Base-by-base conservation (phyloP, 2,329 filamentous ascomycete genomes). In the Aureobasidium lini region DNA sequence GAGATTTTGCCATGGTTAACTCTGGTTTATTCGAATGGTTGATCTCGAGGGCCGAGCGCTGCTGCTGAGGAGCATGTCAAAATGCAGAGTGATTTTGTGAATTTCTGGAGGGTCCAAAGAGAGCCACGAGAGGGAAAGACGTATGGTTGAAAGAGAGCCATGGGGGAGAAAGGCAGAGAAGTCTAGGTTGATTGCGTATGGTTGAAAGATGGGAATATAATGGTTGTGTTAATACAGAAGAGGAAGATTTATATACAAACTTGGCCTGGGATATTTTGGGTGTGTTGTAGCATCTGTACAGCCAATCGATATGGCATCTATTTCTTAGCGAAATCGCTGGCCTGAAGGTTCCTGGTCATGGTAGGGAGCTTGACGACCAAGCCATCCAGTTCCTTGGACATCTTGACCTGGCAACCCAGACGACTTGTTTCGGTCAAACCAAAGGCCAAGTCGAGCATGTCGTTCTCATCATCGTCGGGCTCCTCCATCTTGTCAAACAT, bases 341-440 rank as follows among this genome's bases (percentile, higher is more conserved):
- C 90, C 76, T 99, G 94, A 75, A 99, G 69, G 71, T 99, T 99
- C 72, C 94, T 82, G 64, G 94, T 97, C 91, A 96, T 96, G 39
- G 85, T 85, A 11, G 94, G 94, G 69, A 99, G 76, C 73, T 84
- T 88, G 34, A 99, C 90, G 47, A 85, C 84, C 68, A 99, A 64
- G 0, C 94, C 94, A 71, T 97, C 89, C 64, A 97, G 75, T 66
- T 95, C 90, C 74, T 90, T 91, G 61, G 79, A 88, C 93, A 99
- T 96, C 70, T 84, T 80, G 29, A 99, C 89, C 77, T 96, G 92
- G 72, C 92, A 96, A 0, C 92, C 92, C 65, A 96, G 72, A 32
- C 92, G 77, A 57, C 81, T 87, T 28, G 90, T 95, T 79, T 95
- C 91, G 3, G 90, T 95, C 65, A 95, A 76, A 2, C 90, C 91